A percentile compares a stretch with the other conserved stretches of the same genome.
These are phyloP conservation scores for Tolypocladium ophioglossoides DNA, from an alignment of 2,329 filamentous ascomycete genomes.

Conservation along the genomic window DNA sequence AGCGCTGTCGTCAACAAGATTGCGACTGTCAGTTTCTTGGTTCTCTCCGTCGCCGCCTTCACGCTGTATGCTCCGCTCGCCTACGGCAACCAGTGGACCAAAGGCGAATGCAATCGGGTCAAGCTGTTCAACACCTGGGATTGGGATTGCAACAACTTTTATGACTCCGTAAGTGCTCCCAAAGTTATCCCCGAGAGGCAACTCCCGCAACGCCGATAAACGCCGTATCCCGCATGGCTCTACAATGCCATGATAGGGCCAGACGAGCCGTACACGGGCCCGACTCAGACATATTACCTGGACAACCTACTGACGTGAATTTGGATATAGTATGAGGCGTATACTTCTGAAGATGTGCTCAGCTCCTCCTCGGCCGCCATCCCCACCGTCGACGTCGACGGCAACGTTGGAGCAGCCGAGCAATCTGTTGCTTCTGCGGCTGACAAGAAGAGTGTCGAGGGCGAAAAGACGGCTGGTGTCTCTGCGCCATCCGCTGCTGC, in stretches of 20 bases:
- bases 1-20: slow-evolving; percentile 60
- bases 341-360: slow-evolving; percentile 12
- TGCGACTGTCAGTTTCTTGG: slow-evolving; percentile 64
- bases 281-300: not conserved
- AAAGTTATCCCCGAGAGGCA: slow-evolving; percentile 12
- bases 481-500: slow-evolving; percentile 41
- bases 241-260: not conserved
- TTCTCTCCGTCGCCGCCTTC: slow-evolving; percentile 65
- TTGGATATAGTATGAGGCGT: slow-evolving; percentile 35
- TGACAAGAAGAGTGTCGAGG: slow-evolving; percentile 9
- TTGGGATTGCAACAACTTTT: slow-evolving; percentile 95
- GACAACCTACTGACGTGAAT: slow-evolving; percentile 7
- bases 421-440: not conserved
- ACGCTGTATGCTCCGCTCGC: slow-evolving; percentile 77
- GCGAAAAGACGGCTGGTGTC: slow-evolving; percentile 22
- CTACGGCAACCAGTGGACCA: slow-evolving; percentile 93
- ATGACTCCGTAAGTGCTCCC: slow-evolving; percentile 61
- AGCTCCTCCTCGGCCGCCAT: slow-evolving; percentile 18
- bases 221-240: not conserved
- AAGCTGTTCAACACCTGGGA: slow-evolving; percentile 90
- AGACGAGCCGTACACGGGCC: not conserved
- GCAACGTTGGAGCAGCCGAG: slow-evolving; percentile 7
- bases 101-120: slow-evolving; percentile 71
- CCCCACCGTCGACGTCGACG: slow-evolving; percentile 15
- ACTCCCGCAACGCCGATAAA: slow-evolving; percentile 15